phyloP scores from a whole-genome alignment of 208 protist genomes.

The Angomonas deanei region DNA sequence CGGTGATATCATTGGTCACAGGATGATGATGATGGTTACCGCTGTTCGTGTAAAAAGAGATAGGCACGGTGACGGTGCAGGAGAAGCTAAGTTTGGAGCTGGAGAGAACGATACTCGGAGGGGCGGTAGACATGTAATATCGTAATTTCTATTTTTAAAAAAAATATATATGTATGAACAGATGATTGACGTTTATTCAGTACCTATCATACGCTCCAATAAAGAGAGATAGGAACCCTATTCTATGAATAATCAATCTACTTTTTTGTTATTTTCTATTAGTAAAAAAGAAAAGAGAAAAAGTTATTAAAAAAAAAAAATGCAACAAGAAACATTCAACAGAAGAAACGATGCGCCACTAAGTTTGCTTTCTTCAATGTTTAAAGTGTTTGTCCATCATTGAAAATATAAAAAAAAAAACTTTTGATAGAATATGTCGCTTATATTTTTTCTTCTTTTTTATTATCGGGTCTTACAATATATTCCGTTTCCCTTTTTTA shows the following conservation, averaged over 20 bases:
- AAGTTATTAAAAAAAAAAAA: no score
- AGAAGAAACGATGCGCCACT: no score
- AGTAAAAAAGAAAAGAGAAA: no score
- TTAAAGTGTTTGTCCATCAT: no score
- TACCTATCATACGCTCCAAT: no score
- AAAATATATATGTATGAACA: conserved; percentile 3
- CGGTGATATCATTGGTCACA: not conserved
- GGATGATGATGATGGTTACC: not conserved
- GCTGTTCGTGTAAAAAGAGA: not conserved
- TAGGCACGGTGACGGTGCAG: not conserved
- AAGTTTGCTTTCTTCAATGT: no score
- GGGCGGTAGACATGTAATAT: not conserved
- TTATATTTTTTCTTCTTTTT: not conserved
- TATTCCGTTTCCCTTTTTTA: not conserved
- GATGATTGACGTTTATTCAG: no score
- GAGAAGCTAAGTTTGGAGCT: not conserved
- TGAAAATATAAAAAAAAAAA: no score
- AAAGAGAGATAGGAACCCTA: no score
- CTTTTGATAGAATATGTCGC: not conserved
- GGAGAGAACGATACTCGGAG: not conserved
- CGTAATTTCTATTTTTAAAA: not conserved
- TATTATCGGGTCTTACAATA: not conserved
- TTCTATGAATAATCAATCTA: no score
- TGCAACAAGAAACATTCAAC: no score
- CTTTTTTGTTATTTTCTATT: no score